phyloP scores from a whole-genome alignment of 1,139 yeast genomes.

The Pichia sp. region DNA sequence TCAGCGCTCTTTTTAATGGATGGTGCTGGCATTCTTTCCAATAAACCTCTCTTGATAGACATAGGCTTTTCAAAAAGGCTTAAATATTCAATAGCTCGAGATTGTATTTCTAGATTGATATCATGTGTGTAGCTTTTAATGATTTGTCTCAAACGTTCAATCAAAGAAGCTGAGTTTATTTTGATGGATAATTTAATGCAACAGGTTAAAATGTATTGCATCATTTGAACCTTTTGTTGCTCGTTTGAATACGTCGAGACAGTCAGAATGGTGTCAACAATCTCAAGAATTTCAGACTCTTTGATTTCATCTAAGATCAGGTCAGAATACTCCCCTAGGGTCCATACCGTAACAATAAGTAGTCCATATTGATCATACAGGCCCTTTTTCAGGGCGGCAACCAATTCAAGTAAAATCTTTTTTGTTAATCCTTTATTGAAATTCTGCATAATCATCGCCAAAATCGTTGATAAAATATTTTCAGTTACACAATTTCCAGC shows the following conservation, averaged over 20 bases:
- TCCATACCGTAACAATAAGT: slow-evolving; percentile 70
- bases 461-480: slow-evolving; percentile 67
- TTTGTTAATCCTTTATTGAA: slow-evolving; percentile 45
- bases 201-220: slow-evolving; percentile 67
- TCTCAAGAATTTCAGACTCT: slow-evolving; percentile 26
- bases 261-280: slow-evolving; percentile 33
- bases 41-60: slow-evolving; percentile 56
- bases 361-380: slow-evolving; percentile 51
- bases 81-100: slow-evolving; percentile 76
- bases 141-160: slow-evolving; percentile 56
- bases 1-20: slow-evolving; percentile 40
- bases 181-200: slow-evolving; percentile 70
- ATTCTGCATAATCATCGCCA: slow-evolving; percentile 63
- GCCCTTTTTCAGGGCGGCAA: slow-evolving; percentile 32
- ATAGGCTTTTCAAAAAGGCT: slow-evolving; percentile 57
- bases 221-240: slow-evolving; percentile 38
- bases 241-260: slow-evolving; percentile 24
- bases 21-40: slow-evolving; percentile 89
- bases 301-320: slow-evolving; percentile 36
- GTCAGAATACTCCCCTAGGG: slow-evolving; percentile 86
- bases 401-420: slow-evolving; percentile 48
- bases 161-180: slow-evolving; percentile 36
- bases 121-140: slow-evolving; percentile 50
- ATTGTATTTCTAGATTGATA: slow-evolving; percentile 73
- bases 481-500: slow-evolving; percentile 70